A percentile compares a stretch with the other conserved stretches of the same genome.
Evolutionary conservation across 257 asterid species (phyloP).

Genomic region (Fraxinus cuspidata): DNA sequence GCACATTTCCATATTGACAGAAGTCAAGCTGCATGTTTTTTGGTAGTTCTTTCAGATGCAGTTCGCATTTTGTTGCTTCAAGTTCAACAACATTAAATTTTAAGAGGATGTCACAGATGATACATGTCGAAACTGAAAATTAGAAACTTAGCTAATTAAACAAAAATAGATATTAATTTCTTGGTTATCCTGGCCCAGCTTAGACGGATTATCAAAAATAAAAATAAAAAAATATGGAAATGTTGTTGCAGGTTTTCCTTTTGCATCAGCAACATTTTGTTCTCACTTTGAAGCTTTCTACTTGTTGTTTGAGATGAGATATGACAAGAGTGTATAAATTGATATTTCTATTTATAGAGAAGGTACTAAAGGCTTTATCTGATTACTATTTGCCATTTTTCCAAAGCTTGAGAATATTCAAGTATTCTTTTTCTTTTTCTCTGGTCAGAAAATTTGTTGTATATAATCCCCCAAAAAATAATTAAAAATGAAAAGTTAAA

Average conservation of each 20-base stretch:
- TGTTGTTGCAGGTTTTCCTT: constrained; percentile 19
- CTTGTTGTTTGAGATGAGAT: not conserved
- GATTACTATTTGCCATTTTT: constrained; percentile 30
- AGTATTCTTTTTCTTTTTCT: constrained; percentile 41
- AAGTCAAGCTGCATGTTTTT: not conserved
- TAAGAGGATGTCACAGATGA: not conserved
- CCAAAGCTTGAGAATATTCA: constrained; percentile 37
- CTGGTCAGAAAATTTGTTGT: constrained; percentile 57
- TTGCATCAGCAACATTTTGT: not conserved
- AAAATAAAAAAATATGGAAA: not conserved
- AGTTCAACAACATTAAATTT: constrained; percentile 18
- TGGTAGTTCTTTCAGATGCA: constrained; percentile 17
- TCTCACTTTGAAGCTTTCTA: not conserved
- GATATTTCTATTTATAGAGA: not conserved
- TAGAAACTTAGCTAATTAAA: not conserved
- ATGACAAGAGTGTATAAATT: not conserved
- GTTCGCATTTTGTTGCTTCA: constrained; percentile 16
- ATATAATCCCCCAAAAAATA: constrained; percentile 44
- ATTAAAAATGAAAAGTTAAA: not conserved
- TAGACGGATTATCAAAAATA: not conserved
- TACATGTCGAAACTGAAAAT: too few species aligned
- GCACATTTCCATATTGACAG: not conserved
- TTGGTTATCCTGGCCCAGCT: not conserved
- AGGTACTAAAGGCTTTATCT: constrained; percentile 31
- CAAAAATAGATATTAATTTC: not conserved